Percentiles rank a stretch among this genome's conserved stretches.
Evolutionary conservation across 352 stramenopile genomes (phyloP).

Genomic region (Chrysophaeum taylorii): DNA sequence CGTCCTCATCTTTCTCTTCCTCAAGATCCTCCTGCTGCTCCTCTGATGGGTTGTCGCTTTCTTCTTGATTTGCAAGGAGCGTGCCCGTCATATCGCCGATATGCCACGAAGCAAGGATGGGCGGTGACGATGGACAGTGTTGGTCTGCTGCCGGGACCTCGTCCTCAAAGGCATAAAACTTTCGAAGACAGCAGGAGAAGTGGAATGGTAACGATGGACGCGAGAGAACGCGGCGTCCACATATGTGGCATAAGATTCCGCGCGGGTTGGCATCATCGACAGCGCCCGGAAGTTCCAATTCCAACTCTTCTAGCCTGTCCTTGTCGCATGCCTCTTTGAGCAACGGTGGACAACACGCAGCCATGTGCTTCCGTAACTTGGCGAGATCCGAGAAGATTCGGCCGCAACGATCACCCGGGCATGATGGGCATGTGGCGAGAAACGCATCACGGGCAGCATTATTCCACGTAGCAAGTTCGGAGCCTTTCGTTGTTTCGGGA

Average conservation of each 20-base stretch:
- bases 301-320: neutral
- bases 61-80: neutral
- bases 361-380: neutral
- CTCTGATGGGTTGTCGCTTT: neutral
- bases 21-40: neutral
- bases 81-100: conserved; percentile 1
- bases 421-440: neutral
- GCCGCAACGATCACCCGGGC: neutral
- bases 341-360: neutral
- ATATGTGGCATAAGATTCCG: conserved; percentile 1
- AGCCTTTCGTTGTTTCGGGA: neutral
- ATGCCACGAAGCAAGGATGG: neutral
- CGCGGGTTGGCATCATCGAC: neutral
- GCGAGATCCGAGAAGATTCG: neutral
- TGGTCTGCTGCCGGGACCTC: neutral
- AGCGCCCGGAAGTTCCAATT: neutral
- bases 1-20: neutral
- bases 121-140: neutral
- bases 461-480: neutral
- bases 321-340: neutral
- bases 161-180: neutral
- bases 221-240: neutral
- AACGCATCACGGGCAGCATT: neutral
- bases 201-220: neutral
- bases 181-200: neutral